Evolutionary conservation across 2,329 filamentous ascomycete species (phyloP).

Genomic region (Neonectria punicea): DNA sequence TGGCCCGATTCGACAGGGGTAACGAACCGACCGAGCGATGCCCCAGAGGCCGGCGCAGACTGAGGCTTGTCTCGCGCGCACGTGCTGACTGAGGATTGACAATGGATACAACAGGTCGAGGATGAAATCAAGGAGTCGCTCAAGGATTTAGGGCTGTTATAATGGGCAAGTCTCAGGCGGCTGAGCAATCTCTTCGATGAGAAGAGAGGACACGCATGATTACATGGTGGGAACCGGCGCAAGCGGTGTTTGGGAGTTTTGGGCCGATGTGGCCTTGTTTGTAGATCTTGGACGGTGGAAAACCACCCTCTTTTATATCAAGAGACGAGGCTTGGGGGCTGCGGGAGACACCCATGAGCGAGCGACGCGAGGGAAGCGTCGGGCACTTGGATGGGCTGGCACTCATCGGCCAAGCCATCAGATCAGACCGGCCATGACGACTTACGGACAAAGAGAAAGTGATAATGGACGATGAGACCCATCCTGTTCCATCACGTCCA

Average conservation of each 20-base stretch:
- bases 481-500: conserved; percentile 1
- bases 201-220: conserved; percentile 47
- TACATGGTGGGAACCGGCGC: conserved; percentile 42
- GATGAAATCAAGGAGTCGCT: conserved; percentile 43
- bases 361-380: conserved; percentile 24
- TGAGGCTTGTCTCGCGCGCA: conserved; percentile 16
- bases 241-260: conserved; percentile 48
- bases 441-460: neutral
- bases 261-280: conserved; percentile 44
- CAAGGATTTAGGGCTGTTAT: conserved; percentile 44
- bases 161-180: conserved; percentile 44
- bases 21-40: conserved; percentile 31
- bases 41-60: conserved; percentile 22
- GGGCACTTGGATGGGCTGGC: conserved; percentile 17
- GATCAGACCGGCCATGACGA: conserved; percentile 1
- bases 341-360: conserved; percentile 5
- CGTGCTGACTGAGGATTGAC: conserved; percentile 43
- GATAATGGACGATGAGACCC: conserved; percentile 16
- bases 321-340: conserved; percentile 46
- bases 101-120: conserved; percentile 43
- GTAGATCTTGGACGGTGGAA: conserved; percentile 59
- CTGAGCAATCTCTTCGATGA: conserved; percentile 49
- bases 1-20: conserved; percentile 26
- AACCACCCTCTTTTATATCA: conserved; percentile 55
- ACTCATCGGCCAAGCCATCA: neutral